These are phyloP conservation scores for Diaporthe ampelina DNA, from an alignment of 2,329 filamentous ascomycete species.

Conservation along the genomic window DNA sequence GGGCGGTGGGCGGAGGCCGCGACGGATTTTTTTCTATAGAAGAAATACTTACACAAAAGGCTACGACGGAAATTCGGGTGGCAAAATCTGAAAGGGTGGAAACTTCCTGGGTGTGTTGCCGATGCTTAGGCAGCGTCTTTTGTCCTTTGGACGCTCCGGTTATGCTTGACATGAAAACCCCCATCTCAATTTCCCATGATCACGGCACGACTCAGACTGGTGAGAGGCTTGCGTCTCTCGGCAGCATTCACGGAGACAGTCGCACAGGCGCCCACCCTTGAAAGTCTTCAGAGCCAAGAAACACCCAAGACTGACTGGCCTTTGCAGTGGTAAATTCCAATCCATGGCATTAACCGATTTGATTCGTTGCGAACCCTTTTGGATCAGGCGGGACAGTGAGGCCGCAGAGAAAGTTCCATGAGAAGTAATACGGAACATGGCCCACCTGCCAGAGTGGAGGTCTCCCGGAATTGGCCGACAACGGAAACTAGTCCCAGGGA, in stretches of 20 bases:
- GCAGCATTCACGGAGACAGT: neutral
- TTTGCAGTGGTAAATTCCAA: neutral
- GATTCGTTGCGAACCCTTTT: neutral
- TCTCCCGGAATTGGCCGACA: slow-evolving; percentile 19
- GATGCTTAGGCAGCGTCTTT: neutral
- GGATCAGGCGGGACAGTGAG: neutral
- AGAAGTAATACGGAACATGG: neutral
- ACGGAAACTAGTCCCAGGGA: neutral
- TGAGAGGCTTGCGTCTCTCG: neutral
- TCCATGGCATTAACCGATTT: no score
- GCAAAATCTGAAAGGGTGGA: no score
- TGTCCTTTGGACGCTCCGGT: neutral
- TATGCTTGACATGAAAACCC: neutral
- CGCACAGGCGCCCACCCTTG: neutral
- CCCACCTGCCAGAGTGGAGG: slow-evolving; percentile 1
- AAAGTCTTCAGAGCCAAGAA: neutral
- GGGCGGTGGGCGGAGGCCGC: neutral
- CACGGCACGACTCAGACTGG: neutral
- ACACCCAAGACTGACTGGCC: no score
- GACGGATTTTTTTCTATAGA: neutral
- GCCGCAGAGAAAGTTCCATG: neutral
- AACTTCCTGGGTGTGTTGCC: no score
- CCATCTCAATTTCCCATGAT: neutral
- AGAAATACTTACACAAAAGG: neutral
- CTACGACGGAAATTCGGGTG: neutral